Conservation (phyloP, 106 monocot genomes). For the Narthecium ossifragum region DNA sequence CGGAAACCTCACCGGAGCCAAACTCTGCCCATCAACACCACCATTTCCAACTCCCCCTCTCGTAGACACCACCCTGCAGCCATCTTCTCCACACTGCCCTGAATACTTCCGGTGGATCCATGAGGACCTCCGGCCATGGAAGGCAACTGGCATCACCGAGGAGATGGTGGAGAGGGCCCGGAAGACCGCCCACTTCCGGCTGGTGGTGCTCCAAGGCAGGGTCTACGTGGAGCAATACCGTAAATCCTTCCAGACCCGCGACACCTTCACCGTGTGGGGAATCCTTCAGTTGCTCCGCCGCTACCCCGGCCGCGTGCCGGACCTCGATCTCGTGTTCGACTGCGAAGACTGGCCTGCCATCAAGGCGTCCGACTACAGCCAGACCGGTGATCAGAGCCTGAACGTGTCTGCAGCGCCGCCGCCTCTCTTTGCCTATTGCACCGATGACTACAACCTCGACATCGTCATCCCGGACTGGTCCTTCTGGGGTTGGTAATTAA, state of each 20-base stretch:
- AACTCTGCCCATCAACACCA: constrained; percentile 1
- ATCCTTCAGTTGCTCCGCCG: not conserved
- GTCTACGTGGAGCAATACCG: too few relatives aligned
- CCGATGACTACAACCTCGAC: not conserved
- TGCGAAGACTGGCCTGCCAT: not conserved
- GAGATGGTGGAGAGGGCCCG: constrained; percentile 35
- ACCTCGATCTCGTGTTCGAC: not conserved
- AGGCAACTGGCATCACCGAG: constrained; percentile 33
- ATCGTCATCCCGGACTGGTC: not conserved
- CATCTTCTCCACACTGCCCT: constrained; percentile 28
- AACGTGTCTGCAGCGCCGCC: not conserved
- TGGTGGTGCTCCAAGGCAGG: constrained; percentile 27
- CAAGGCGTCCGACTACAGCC: not conserved
- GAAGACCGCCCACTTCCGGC: constrained; percentile 39
- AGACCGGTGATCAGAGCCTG: not conserved
- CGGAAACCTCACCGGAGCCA: constrained; percentile 6
- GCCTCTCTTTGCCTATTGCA: not conserved
- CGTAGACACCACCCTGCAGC: constrained; percentile 1
- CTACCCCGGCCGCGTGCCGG: not conserved
- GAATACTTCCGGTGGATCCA: constrained; percentile 72
- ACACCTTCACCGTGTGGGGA: not conserved
- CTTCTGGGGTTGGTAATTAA: constrained; percentile 4
- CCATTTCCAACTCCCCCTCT: not conserved
- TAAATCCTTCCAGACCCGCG: not conserved
- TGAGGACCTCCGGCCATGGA: constrained; percentile 64